These are phyloP conservation scores for Fusarium fujikuroi DNA, from an alignment of 2,329 filamentous ascomycete species.

Conservation along the genomic window DNA sequence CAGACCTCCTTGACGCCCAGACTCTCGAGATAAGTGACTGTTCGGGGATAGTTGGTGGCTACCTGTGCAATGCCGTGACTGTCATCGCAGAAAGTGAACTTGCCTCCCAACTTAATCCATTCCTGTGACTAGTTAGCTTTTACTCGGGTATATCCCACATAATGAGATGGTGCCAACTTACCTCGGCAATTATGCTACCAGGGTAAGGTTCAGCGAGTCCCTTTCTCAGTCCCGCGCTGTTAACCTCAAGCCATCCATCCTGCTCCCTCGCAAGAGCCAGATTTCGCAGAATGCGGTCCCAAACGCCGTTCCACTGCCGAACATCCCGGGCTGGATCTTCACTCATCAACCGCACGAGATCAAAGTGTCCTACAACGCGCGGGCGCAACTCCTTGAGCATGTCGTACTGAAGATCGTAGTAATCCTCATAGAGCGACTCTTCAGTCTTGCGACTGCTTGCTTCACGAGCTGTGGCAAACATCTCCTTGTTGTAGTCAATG, in stretches of 20 bases:
- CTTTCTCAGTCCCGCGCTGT: constrained; percentile 87
- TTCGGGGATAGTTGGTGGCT: constrained; percentile 81
- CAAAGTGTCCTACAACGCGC: constrained; percentile 90
- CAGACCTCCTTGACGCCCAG: constrained; percentile 73
- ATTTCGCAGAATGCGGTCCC: constrained; percentile 80
- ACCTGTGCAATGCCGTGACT: constrained; percentile 91
- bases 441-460: constrained; percentile 62
- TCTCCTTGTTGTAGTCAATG: constrained; percentile 82
- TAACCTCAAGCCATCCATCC: constrained; percentile 88
- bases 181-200: constrained; percentile 78
- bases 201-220: constrained; percentile 93
- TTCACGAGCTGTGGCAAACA: constrained; percentile 66
- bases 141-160: background rate
- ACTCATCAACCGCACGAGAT: constrained; percentile 86
- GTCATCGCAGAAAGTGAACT: constrained; percentile 93
- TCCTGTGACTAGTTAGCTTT: constrained; percentile 57
- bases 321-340: constrained; percentile 73
- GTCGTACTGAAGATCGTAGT: constrained; percentile 86
- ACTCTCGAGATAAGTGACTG: constrained; percentile 75
- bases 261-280: constrained; percentile 75
- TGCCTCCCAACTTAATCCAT: constrained; percentile 78
- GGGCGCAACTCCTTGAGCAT: constrained; percentile 82
- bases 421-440: constrained; percentile 79
- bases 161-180: constrained; percentile 50
- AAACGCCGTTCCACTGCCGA: constrained; percentile 70